These are phyloP conservation scores for Podaxis sp. DNA, from an alignment of 768 basidiomycete genomes.

Conservation along the genomic window DNA sequence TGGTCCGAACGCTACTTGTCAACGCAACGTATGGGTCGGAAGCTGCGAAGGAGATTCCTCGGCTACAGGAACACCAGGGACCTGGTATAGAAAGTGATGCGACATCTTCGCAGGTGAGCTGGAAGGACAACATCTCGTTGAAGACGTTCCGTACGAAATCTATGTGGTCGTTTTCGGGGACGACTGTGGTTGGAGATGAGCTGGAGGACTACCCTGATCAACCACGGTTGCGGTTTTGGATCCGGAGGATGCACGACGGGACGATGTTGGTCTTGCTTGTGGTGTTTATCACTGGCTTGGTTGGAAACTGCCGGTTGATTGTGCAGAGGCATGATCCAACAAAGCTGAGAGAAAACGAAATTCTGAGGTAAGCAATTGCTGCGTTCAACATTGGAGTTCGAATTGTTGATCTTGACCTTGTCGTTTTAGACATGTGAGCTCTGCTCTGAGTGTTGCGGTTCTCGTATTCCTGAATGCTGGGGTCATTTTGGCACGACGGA, in stretches of 20 bases:
- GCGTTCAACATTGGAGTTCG: background rate
- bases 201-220: constrained; percentile 16
- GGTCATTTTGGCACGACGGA: constrained; percentile 19
- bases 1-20: constrained; percentile 18
- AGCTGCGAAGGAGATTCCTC: constrained; percentile 6
- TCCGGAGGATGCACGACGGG: constrained; percentile 23
- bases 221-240: constrained; percentile 23
- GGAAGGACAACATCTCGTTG: background rate
- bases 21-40: constrained; percentile 20
- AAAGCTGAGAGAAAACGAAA: constrained; percentile 16
- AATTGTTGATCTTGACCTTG: background rate
- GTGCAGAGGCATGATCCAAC: constrained; percentile 12
- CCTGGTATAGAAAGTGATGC: constrained; percentile 1
- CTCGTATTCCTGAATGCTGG: constrained; percentile 17
- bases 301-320: constrained; percentile 20
- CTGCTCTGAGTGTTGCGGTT: constrained; percentile 19
- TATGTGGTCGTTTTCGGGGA: constrained; percentile 4
- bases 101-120: background rate
- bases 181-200: background rate
- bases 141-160: constrained; percentile 1
- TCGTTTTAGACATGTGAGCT: constrained; percentile 23
- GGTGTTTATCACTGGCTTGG: constrained; percentile 19
- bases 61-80: background rate
- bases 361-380: constrained; percentile 13
- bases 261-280: constrained; percentile 18